Percentiles rank a stretch among this genome's conserved stretches.
These are phyloP conservation scores for Anethum foeniculum DNA, from an alignment of 140 eudicot genomes.

Conservation along the genomic window DNA sequence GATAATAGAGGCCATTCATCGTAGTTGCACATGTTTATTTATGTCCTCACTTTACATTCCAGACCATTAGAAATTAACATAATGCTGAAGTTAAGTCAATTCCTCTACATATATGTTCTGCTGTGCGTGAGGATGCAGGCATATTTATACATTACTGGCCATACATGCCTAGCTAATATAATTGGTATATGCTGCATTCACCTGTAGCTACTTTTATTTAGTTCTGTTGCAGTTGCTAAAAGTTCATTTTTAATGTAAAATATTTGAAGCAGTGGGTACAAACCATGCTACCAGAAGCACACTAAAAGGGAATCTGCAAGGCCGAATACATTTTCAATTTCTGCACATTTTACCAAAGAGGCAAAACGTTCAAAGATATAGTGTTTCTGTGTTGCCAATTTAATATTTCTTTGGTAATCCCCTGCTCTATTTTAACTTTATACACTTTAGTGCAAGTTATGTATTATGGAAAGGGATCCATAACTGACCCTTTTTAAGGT, in stretches of 20 bases:
- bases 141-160: not conserved
- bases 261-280: not conserved
- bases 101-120: not conserved
- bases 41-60: not conserved
- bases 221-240: not conserved
- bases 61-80: not conserved
- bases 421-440: not conserved
- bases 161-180: not conserved
- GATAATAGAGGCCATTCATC: not conserved
- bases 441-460: too few species aligned
- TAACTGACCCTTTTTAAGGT: constrained; percentile 11
- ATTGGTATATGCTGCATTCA: not conserved
- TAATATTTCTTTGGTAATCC: not conserved
- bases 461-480: not conserved
- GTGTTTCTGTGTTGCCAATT: too few species aligned
- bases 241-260: not conserved
- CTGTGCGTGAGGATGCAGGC: not conserved
- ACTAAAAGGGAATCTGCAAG: not conserved
- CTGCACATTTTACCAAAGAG: not conserved
- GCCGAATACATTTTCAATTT: not conserved
- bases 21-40: not conserved
- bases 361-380: too few species aligned
- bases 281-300: not conserved
- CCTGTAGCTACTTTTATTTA: not conserved
- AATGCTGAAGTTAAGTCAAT: not conserved